Conservation (phyloP, 225 moss, liverwort and hornwort genomes). For the Polytrichum commune region DNA sequence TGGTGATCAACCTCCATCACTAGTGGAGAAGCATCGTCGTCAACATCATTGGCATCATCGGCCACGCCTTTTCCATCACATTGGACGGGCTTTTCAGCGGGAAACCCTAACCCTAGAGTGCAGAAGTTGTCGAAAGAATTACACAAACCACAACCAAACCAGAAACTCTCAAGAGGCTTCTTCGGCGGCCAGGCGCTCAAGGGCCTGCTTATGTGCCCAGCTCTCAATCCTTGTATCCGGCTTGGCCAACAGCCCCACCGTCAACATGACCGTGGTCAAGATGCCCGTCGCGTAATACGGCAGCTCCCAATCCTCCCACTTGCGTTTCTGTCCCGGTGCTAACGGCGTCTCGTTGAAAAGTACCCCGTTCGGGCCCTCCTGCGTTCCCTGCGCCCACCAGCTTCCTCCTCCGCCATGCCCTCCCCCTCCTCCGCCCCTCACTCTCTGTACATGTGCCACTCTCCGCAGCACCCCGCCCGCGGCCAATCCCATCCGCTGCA, state of each 20-base stretch:
- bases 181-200: constrained; percentile 57
- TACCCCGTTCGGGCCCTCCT: constrained; percentile 64
- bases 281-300: constrained; percentile 70
- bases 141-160: neutral
- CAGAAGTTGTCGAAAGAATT: too few species aligned
- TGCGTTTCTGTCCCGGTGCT: constrained; percentile 57
- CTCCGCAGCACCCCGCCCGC: constrained; percentile 41
- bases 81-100: too few species aligned
- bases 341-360: constrained; percentile 70
- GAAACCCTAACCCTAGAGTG: too few species aligned
- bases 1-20: too few species aligned
- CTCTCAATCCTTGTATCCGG: constrained; percentile 63
- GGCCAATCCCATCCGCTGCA: constrained; percentile 5
- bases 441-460: constrained; percentile 28
- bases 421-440: constrained; percentile 4
- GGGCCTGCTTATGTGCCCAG: constrained; percentile 65
- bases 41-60: too few species aligned
- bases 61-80: too few species aligned
- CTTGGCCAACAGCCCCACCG: constrained; percentile 55
- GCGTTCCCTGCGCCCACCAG: constrained; percentile 71
- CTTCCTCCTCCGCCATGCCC: constrained; percentile 48
- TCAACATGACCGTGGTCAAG: constrained; percentile 50
- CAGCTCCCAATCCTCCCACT: constrained; percentile 89
- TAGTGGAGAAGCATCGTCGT: too few species aligned
- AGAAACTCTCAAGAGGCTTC: constrained; percentile 30